Percentiles rank a stretch among this genome's conserved stretches.
These are phyloP conservation scores for Phytophthora melonis DNA, from an alignment of 352 stramenopile genomes.

Conservation along the genomic window DNA sequence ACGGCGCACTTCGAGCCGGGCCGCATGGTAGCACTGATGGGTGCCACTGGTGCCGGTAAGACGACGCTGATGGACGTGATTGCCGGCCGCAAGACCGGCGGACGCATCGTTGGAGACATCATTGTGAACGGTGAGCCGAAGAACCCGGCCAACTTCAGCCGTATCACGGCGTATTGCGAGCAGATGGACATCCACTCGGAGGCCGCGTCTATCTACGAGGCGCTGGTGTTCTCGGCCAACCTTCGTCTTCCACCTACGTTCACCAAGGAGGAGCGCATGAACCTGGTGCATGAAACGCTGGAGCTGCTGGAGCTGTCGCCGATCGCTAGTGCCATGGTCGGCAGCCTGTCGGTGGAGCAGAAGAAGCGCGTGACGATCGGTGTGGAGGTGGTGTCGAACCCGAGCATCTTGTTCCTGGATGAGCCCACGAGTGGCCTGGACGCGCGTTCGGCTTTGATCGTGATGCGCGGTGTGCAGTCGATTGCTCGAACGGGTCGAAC, in stretches of 20 bases:
- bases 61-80: conserved; percentile 79
- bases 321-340: conserved; percentile 51
- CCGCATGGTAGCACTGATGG: conserved; percentile 81
- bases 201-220: conserved; percentile 87
- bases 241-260: conserved; percentile 77
- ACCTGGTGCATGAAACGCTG: conserved; percentile 58
- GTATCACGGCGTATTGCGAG: conserved; percentile 93
- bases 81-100: conserved; percentile 70
- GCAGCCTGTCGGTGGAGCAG: conserved; percentile 81
- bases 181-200: conserved; percentile 92
- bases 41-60: conserved; percentile 42
- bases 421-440: conserved; percentile 92
- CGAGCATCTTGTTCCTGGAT: conserved; percentile 94
- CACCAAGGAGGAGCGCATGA: conserved; percentile 48
- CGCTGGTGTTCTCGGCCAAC: conserved; percentile 90
- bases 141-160: conserved; percentile 80
- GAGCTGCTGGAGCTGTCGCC: conserved; percentile 59
- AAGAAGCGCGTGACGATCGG: conserved; percentile 93
- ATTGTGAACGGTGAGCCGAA: conserved; percentile 90
- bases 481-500: conserved; percentile 86
- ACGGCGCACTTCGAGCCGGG: conserved; percentile 35
- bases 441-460: conserved; percentile 79
- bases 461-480: conserved; percentile 85
- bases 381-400: conserved; percentile 92
- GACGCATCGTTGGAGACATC: conserved; percentile 86